Percentiles rank a stretch among this genome's conserved stretches.
Conservation (phyloP, 148 eudicot genomes). For the Rhododendron vialii region DNA sequence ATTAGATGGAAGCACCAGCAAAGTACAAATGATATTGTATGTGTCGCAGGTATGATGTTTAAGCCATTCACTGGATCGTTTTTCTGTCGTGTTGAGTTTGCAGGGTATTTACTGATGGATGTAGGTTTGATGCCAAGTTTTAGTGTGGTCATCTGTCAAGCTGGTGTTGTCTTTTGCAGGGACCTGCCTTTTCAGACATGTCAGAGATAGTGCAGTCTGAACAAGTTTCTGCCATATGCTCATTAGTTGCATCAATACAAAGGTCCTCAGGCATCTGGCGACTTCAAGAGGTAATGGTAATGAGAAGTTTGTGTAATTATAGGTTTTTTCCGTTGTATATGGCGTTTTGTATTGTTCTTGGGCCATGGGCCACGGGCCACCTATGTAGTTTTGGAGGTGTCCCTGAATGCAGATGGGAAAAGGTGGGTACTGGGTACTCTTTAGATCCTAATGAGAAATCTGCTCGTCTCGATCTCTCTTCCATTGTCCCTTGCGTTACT, state of each 20-base stretch:
- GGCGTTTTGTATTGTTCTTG: background rate
- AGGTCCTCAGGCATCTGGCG: constrained; percentile 86
- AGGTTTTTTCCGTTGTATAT: background rate
- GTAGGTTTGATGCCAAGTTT: background rate
- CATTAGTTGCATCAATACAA: constrained; percentile 74
- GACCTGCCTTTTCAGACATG: constrained; percentile 48
- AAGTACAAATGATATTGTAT: constrained; percentile 58
- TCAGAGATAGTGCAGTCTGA: constrained; percentile 36
- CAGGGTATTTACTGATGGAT: background rate
- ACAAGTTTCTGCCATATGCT: constrained; percentile 60
- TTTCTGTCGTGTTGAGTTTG: constrained; percentile 8
- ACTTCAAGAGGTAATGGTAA: constrained; percentile 66
- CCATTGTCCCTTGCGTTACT: background rate
- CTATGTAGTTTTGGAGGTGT: background rate
- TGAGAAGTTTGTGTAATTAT: background rate
- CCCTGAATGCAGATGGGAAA: background rate
- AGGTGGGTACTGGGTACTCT: background rate
- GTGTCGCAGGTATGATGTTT: constrained; percentile 53
- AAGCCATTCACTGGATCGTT: background rate
- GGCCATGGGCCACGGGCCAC: background rate
- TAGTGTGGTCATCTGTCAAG: constrained; percentile 7
- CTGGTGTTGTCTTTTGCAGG: constrained; percentile 43
- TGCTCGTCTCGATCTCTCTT: background rate
- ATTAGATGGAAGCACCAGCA: constrained; percentile 62
- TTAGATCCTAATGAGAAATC: background rate